Evolutionary conservation across 2,329 filamentous ascomycete genomes (phyloP).

Genomic region (Penicillium sp.): DNA sequence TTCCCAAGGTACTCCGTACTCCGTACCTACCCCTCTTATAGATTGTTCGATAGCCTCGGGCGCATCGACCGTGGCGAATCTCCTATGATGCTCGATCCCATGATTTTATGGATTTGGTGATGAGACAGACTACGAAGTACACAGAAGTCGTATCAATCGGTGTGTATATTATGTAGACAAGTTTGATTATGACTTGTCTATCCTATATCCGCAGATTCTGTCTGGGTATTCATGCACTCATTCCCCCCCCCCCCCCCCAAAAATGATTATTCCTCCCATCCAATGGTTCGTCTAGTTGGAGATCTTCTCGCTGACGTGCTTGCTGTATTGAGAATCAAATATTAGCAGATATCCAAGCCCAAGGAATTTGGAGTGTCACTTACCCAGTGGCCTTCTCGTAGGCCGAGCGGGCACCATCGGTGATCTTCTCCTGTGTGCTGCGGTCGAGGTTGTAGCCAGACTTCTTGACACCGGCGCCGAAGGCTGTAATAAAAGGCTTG

Average conservation of each 20-base stretch:
- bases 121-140: not conserved
- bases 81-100: not conserved
- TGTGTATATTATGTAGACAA: not conserved
- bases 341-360: not conserved
- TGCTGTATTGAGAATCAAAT: not conserved
- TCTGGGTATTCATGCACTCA: constrained; percentile 4
- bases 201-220: not conserved
- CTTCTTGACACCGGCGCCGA: constrained; percentile 2
- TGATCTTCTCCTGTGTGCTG: constrained; percentile 6
- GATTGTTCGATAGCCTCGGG: not conserved
- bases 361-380: not conserved
- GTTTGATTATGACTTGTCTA: not conserved
- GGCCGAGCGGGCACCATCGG: constrained; percentile 3
- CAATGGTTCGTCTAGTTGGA: not conserved
- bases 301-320: not conserved
- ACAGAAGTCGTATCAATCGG: not conserved
- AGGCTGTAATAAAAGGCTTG: not conserved
- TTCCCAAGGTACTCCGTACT: not conserved
- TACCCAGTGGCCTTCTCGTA: constrained; percentile 8
- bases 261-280: not conserved
- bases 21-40: not conserved
- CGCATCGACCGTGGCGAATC: not conserved
- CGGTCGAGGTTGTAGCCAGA: constrained; percentile 6
- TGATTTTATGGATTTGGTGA: not conserved
- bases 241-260: not conserved